A percentile compares a stretch with the other conserved stretches of the same genome.
Conservation (phyloP, 148 eudicot genomes). For the Rhododendron simsii region DNA sequence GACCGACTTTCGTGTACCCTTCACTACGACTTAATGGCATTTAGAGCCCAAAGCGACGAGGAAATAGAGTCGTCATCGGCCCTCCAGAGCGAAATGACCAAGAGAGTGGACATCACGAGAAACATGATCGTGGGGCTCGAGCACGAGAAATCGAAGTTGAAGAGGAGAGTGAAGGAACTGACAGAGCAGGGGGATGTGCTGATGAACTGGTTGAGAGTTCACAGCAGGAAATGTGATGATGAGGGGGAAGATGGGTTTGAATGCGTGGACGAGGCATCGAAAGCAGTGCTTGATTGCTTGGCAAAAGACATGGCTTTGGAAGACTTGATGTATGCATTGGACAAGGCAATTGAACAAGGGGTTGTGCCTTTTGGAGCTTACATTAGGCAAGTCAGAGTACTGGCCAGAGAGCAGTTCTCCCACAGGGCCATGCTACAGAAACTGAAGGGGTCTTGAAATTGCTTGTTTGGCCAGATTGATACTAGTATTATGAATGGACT, state of each 20-base stretch:
- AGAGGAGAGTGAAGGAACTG: slow-evolving; percentile 18
- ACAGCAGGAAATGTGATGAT: background rate
- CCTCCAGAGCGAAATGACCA: slow-evolving; percentile 20
- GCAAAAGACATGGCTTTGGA: slow-evolving; percentile 36
- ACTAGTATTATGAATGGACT: background rate
- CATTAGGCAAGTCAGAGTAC: slow-evolving; percentile 31
- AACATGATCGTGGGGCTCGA: slow-evolving; percentile 10
- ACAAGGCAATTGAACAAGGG: slow-evolving; percentile 36
- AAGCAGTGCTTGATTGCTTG: slow-evolving; percentile 21
- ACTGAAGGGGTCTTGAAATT: slow-evolving; percentile 6
- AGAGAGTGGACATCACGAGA: slow-evolving; percentile 11
- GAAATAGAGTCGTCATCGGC: slow-evolving; percentile 13
- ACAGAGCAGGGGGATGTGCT: slow-evolving; percentile 18
- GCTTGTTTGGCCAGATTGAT: slow-evolving; percentile 8
- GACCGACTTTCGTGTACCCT: slow-evolving; percentile 26
- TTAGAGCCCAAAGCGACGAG: slow-evolving; percentile 10
- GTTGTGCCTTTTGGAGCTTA: slow-evolving; percentile 31
- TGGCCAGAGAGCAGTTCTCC: slow-evolving; percentile 46
- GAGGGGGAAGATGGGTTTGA: slow-evolving; percentile 32
- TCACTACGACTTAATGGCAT: slow-evolving; percentile 17
- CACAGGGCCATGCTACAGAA: slow-evolving; percentile 20
- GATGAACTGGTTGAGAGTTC: slow-evolving; percentile 30
- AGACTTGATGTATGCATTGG: slow-evolving; percentile 45
- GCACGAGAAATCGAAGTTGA: slow-evolving; percentile 19
- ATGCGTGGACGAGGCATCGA: slow-evolving; percentile 23